Evolutionary conservation across 2,329 filamentous ascomycete genomes (phyloP).

Genomic region (Penicillium palitans): DNA sequence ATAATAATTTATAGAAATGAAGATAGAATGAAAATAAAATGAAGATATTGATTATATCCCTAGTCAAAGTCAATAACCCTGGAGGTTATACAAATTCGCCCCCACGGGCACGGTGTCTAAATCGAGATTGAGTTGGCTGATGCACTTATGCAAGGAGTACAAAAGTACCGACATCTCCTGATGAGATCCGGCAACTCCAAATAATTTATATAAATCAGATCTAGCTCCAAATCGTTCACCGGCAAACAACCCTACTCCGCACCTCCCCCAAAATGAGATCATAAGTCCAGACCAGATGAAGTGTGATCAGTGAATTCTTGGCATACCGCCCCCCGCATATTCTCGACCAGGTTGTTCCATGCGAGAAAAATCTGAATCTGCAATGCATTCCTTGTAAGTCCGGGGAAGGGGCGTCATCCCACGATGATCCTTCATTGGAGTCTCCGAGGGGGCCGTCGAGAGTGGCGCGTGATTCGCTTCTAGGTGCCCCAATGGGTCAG

Average conservation of each 20-base stretch:
- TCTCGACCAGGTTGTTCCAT: neutral
- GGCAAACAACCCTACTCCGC: neutral
- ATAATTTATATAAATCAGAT: neutral
- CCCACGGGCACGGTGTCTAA: neutral
- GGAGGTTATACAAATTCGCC: neutral
- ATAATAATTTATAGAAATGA: neutral
- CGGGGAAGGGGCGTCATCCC: neutral
- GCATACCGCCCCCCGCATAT: neutral
- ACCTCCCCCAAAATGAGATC: neutral
- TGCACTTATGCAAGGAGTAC: neutral
- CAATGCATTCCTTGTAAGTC: neutral
- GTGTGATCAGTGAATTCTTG: neutral
- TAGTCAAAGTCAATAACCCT: neutral
- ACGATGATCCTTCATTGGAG: neutral
- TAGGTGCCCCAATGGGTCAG: neutral
- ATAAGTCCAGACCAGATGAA: neutral
- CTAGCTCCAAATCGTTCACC: neutral
- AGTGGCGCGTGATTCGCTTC: conserved; percentile 5
- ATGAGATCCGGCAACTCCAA: neutral
- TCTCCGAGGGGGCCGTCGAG: neutral
- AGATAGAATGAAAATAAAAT: neutral
- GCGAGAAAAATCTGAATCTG: neutral
- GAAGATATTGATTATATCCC: neutral
- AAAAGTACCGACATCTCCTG: neutral
- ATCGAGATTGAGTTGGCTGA: neutral